These are phyloP conservation scores for Microbotryomycetes sp. DNA, from an alignment of 1,284 basidiomycete species.

Conservation along the genomic window DNA sequence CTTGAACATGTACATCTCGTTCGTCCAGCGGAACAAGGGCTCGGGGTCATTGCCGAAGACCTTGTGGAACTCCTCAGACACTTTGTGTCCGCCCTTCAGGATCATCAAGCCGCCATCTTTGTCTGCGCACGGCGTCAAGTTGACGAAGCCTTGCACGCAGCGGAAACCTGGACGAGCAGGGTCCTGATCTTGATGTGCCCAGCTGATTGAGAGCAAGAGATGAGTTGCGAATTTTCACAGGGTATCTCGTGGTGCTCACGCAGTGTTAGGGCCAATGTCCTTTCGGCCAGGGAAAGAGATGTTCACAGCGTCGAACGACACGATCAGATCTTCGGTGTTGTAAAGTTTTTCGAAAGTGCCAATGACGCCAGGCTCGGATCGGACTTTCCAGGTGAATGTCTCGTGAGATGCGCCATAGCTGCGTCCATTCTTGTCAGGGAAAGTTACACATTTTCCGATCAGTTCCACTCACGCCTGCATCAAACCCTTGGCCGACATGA, in stretches of 20 bases:
- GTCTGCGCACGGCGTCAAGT: conserved; percentile 40
- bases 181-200: background rate
- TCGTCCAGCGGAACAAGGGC: background rate
- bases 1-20: background rate
- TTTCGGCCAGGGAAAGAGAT: conserved; percentile 38
- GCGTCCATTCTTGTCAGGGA: no score
- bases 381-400: conserved; percentile 38
- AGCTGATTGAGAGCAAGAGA: no score
- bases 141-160: conserved; percentile 42
- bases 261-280: conserved; percentile 8
- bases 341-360: conserved; percentile 41
- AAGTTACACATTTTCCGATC: no score
- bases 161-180: background rate
- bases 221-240: no score
- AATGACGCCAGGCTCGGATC: conserved; percentile 35
- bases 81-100: conserved; percentile 26
- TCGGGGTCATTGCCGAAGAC: background rate
- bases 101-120: conserved; percentile 45
- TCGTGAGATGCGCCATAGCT: background rate
- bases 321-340: conserved; percentile 43
- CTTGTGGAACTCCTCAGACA: background rate
- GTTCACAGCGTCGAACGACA: conserved; percentile 34
- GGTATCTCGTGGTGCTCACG: no score
- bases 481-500: conserved; percentile 5
- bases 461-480: background rate